These are phyloP conservation scores for Fraxinus xanthoxyloides DNA, from an alignment of 305 asterid species.

Conservation along the genomic window DNA sequence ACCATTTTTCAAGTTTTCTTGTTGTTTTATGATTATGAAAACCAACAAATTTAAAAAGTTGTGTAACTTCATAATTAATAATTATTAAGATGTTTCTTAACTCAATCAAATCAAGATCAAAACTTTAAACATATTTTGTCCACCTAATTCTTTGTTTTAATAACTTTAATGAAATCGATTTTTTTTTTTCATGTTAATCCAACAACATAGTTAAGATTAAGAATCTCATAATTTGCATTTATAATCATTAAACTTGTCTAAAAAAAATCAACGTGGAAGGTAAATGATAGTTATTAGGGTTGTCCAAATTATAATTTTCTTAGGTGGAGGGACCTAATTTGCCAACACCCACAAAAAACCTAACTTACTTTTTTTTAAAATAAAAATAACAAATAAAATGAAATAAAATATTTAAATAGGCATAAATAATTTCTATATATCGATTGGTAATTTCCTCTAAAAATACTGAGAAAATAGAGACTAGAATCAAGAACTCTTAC, in stretches of 20 bases:
- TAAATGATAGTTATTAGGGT: not conserved
- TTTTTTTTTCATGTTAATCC: conserved; percentile 6
- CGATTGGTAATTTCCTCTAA: not conserved
- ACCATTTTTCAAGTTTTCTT: not conserved
- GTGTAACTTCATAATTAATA: not conserved
- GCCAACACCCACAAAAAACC: not conserved
- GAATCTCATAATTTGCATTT: not conserved
- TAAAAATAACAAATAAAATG: not conserved
- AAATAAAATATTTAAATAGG: not conserved
- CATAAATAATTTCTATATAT: not conserved
- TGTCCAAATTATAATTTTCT: not conserved
- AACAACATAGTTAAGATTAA: conserved; percentile 8
- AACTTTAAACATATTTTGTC: not conserved
- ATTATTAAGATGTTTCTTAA: not conserved
- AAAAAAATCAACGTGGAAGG: not conserved
- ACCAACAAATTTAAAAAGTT: not conserved
- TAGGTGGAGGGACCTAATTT: not conserved
- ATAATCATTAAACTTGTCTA: conserved; percentile 2
- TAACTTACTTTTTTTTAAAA: not conserved
- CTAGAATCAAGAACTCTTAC: not conserved
- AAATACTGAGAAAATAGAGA: not conserved
- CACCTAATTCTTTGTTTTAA: not conserved
- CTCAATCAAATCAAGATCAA: not conserved
- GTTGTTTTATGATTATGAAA: not conserved
- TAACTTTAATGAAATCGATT: not conserved